Conservation (phyloP, 2,329 filamentous ascomycete genomes). For the Fusarium tupiense region DNA sequence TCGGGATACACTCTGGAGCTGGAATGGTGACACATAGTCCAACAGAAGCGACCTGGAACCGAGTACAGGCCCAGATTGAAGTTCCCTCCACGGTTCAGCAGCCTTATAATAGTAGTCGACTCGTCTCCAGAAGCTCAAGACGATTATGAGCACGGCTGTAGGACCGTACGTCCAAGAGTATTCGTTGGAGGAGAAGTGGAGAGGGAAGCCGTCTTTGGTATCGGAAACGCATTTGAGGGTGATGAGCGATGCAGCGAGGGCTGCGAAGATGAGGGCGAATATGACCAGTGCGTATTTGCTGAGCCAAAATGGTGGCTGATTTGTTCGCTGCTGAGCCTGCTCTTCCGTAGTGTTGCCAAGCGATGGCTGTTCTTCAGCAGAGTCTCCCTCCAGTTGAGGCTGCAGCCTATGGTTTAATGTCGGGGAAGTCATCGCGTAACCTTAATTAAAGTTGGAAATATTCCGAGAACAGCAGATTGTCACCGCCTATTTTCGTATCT, state of each 20-base stretch:
- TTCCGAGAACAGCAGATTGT: neutral
- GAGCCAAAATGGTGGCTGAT: neutral
- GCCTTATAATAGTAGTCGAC: neutral
- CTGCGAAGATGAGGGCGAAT: accelerated
- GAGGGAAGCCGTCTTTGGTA: neutral
- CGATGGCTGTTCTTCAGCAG: neutral
- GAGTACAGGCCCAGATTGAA: neutral
- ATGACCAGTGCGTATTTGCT: neutral
- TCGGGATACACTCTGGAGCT: accelerated
- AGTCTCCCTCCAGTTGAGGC: neutral
- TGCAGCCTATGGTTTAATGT: neutral
- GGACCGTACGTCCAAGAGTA: neutral
- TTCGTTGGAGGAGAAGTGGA: neutral
- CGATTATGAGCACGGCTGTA: neutral
- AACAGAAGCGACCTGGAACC: neutral
- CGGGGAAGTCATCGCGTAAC: neutral
- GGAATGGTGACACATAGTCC: neutral
- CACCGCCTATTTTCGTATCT: too few species aligned
- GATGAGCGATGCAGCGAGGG: neutral
- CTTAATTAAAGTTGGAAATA: neutral
- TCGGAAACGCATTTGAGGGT: neutral
- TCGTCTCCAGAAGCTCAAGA: neutral
- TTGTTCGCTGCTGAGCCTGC: accelerated
- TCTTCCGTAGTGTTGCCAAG: accelerated
- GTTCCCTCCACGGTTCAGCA: neutral